Base-by-base conservation (phyloP, 352 stramenopile species). In the Globisporangium camurandrum region DNA sequence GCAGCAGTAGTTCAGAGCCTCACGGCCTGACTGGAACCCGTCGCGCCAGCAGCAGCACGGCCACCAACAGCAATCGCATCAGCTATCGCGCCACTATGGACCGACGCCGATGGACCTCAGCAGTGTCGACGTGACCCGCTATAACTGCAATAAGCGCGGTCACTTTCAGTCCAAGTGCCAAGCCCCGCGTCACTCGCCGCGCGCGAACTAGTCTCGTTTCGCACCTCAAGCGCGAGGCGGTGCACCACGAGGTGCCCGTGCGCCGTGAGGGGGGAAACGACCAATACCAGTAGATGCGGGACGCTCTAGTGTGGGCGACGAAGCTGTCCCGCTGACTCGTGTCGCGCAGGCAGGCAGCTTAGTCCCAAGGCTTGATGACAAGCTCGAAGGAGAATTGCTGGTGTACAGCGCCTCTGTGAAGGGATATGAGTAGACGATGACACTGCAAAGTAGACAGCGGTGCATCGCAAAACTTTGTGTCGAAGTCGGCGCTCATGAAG, bases 351-450 rank as follows among this genome's bases (percentile, higher is more conserved):
- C 40, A 4, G 28, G 44, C 31, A 31, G 44, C 44, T 28, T 49
- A 40, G 44, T 49, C 44, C 44, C 44, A 30, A 14, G 33, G 14
- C 33, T 38, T 38, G 33, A 28, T 26, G n/a, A 39, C 17, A 49
- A 38, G 44, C 44, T 30, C 39, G n/a, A 31, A 20, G 30, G 9
- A 3, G 30, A 30, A 20, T 31, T 49, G 44, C 20, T 49, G n/a
- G 44, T 49, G 30, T 49, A 30, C 40, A 49, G 28, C 44, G 28
- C 44, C 44, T 41, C 33, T 20, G 44, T 49, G 3, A 49, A 49
- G 44, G 44, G 27, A 27, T 40, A 49, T 40, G 44, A 49, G 28
- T 28, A 11, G 30, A 10, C 19, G 28, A 49, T 40, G 44, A n/a
- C 28, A 19, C 44, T 49, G 28, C 28, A 41, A 1, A 1, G 44